phyloP scores from a whole-genome alignment of 169 alveolate species.

The Sarcocystis neurona region DNA sequence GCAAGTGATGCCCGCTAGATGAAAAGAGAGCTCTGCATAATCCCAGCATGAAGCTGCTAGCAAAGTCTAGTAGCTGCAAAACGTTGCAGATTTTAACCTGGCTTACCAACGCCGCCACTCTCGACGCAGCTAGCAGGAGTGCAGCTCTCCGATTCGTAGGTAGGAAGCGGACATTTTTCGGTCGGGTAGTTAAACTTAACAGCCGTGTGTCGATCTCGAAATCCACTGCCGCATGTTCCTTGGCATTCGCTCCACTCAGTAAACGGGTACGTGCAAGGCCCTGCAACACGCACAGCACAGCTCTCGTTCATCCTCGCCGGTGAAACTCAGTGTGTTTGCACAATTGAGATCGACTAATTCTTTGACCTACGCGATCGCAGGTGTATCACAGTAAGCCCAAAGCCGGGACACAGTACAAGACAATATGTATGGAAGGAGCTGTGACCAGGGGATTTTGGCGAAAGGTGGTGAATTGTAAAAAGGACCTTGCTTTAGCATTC shows the following conservation, averaged over 20 bases:
- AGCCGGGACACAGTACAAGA: not conserved
- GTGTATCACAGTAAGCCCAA: not conserved
- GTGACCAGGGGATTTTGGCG: not conserved
- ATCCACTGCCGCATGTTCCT: slow-evolving; percentile 39
- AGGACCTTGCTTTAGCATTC: not conserved
- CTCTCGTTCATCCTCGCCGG: not conserved
- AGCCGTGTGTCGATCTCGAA: slow-evolving; percentile 11
- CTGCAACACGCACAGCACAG: not conserved
- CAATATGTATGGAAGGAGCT: not conserved
- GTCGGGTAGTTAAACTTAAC: slow-evolving; percentile 43
- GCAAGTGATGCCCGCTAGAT: too few species aligned
- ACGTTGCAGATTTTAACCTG: too few species aligned
- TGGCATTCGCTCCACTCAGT: slow-evolving; percentile 40
- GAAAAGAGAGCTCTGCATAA: too few species aligned
- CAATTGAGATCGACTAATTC: not conserved
- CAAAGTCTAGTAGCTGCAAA: too few species aligned
- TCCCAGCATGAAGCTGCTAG: too few species aligned
- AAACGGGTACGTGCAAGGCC: slow-evolving; percentile 54
- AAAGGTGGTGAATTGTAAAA: not conserved
- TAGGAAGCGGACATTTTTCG: not conserved
- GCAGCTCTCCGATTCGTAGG: slow-evolving; percentile 42
- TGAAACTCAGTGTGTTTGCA: not conserved
- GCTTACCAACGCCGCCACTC: too few species aligned
- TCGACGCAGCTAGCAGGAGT: not conserved
- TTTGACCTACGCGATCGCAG: not conserved